Percentiles rank a stretch among this genome's conserved stretches.
phyloP scores from a whole-genome alignment of 306 rosid genomes.

The Cucumis hystrix region DNA sequence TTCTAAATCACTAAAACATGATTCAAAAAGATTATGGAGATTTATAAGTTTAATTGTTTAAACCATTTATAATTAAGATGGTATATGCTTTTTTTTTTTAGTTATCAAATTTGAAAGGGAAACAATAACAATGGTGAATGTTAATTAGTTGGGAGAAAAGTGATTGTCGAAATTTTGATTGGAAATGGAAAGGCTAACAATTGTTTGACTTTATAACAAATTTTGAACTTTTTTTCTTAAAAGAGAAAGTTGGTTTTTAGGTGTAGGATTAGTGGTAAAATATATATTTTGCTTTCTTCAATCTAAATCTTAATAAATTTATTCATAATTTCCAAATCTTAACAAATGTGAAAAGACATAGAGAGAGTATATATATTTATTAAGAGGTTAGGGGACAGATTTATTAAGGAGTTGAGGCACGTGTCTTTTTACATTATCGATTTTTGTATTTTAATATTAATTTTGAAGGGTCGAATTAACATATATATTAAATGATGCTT shows the following conservation, averaged over 20 bases:
- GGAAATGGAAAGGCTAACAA: not conserved
- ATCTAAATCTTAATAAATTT: no score
- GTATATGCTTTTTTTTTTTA: no score
- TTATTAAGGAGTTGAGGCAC: no score
- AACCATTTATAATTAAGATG: not conserved
- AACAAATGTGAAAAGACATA: no score
- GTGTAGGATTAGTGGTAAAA: not conserved
- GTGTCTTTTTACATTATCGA: no score
- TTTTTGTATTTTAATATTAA: no score
- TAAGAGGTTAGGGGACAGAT: no score
- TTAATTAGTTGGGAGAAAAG: not conserved
- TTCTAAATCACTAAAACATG: not conserved
- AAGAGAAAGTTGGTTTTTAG: not conserved
- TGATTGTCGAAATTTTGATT: not conserved
- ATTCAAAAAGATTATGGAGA: not conserved
- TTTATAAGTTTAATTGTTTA: not conserved
- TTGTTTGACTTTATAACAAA: not conserved
- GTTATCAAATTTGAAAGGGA: not conserved
- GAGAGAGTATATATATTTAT: no score
- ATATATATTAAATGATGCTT: no score
- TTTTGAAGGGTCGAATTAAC: no score
- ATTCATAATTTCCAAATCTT: no score
- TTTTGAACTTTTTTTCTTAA: not conserved
- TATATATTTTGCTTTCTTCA: no score
- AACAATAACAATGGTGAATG: not conserved